Conservation (phyloP, 495 filamentous ascomycete species). For the Penicillium parvum region DNA sequence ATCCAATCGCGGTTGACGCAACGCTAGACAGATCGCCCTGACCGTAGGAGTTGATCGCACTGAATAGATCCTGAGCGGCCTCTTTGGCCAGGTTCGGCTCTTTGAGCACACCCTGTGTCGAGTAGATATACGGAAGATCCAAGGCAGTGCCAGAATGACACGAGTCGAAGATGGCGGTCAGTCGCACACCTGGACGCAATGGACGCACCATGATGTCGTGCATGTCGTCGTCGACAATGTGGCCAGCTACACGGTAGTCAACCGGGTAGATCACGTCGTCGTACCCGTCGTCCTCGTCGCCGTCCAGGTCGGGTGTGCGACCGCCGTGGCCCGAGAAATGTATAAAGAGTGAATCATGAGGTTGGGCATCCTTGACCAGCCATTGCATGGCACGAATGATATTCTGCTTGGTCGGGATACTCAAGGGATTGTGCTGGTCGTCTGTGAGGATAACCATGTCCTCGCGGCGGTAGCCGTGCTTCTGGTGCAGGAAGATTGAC, state of each 20-base stretch:
- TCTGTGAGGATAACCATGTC: conserved; percentile 99
- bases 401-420: conserved; percentile 88
- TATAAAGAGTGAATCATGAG: conserved; percentile 94
- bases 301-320: conserved; percentile 90
- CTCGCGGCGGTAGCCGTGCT: conserved; percentile 85
- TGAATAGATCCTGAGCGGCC: conserved; percentile 85
- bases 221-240: conserved; percentile 98
- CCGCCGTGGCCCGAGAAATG: conserved; percentile 98
- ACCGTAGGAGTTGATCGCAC: conserved; percentile 80
- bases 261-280: conserved; percentile 98
- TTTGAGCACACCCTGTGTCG: conserved; percentile 89
- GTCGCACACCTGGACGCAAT: conserved; percentile 76
- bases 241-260: conserved; percentile 82
- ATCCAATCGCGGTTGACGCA: conserved; percentile 71
- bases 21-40: conserved; percentile 81
- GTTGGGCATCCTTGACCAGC: conserved; percentile 92
- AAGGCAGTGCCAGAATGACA: conserved; percentile 96
- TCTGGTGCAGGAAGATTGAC: conserved; percentile 80
- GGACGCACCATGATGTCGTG: conserved; percentile 91
- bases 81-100: conserved; percentile 98
- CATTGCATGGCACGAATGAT: conserved; percentile 97
- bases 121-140: conserved; percentile 96
- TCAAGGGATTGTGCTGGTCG: conserved; percentile 93
- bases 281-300: conserved; percentile 93
- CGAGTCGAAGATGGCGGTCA: conserved; percentile 97